Percentiles rank a stretch among this genome's conserved stretches.
phyloP scores from a whole-genome alignment of 306 rosid species.

The Sicyos edulis region DNA sequence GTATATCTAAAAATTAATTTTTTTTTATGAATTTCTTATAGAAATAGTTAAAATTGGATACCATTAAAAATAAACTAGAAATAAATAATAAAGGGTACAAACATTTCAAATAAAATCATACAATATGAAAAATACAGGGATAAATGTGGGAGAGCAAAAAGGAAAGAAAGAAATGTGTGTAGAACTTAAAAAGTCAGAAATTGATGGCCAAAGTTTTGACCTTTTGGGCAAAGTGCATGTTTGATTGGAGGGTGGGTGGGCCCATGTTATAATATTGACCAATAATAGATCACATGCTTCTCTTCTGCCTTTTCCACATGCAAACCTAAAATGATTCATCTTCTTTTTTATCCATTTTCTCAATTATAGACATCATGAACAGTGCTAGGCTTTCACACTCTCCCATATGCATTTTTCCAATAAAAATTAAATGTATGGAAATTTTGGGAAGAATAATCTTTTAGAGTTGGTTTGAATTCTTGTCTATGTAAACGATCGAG shows the following conservation, averaged over 20 bases:
- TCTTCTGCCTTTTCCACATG: neutral
- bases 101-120: no score
- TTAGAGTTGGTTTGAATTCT: no score
- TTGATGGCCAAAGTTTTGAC: slow-evolving; percentile 8
- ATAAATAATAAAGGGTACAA: no score
- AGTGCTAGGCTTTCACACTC: neutral
- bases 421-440: no score
- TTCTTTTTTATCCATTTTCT: neutral
- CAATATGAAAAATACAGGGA: no score
- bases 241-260: neutral
- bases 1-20: no score
- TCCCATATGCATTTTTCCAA: neutral
- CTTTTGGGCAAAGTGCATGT: neutral
- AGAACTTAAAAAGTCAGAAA: neutral
- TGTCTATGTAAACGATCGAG: no score
- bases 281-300: neutral
- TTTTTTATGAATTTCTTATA: no score
- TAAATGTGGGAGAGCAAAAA: neutral
- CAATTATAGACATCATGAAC: neutral
- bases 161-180: neutral
- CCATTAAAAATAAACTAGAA: no score
- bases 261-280: neutral
- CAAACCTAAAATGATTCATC: neutral
- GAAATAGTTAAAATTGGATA: no score
- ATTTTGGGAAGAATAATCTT: no score